Evolutionary conservation across 1,284 basidiomycete genomes (phyloP).

Genomic region (Ceratobasidium sp.): DNA sequence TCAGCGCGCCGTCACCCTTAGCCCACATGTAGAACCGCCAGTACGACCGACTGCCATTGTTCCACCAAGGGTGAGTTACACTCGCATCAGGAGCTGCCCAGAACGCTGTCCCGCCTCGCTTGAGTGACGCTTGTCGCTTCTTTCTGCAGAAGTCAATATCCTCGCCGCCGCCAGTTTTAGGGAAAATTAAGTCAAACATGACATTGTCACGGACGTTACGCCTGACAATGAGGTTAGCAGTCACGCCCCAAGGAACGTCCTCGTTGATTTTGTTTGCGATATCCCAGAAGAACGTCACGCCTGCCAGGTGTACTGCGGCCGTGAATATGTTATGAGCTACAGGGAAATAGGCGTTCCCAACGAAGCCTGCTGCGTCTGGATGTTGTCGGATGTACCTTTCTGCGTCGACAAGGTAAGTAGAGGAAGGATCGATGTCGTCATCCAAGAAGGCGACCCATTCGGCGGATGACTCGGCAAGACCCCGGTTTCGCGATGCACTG

Average conservation of each 20-base stretch:
- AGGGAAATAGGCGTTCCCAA: conserved; percentile 68
- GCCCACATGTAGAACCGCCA: conserved; percentile 72
- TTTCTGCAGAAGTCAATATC: conserved; percentile 72
- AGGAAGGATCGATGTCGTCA: conserved; percentile 67
- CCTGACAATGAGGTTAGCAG: conserved; percentile 69
- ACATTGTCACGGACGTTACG: conserved; percentile 65
- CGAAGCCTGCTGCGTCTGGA: conserved; percentile 68
- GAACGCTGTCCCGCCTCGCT: conserved; percentile 62
- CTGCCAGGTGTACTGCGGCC: conserved; percentile 68
- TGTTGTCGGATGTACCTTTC: conserved; percentile 65
- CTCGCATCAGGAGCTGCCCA: conserved; percentile 64
- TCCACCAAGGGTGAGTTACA: conserved; percentile 73
- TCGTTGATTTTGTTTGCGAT: conserved; percentile 66
- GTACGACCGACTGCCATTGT: conserved; percentile 65
- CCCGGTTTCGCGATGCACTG: conserved; percentile 66
- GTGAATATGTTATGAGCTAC: conserved; percentile 66
- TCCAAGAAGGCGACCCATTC: conserved; percentile 70
- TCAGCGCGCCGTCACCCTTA: conserved; percentile 69
- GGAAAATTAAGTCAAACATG: conserved; percentile 65
- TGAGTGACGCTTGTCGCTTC: conserved; percentile 63
- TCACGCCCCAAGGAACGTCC: conserved; percentile 74
- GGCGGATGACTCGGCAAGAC: conserved; percentile 65
- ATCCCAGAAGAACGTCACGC: conserved; percentile 74
- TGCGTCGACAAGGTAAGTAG: conserved; percentile 63
- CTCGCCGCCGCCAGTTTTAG: conserved; percentile 75